Conservation (phyloP, 441 rosid genomes). For the Eutrema salsugineum region DNA sequence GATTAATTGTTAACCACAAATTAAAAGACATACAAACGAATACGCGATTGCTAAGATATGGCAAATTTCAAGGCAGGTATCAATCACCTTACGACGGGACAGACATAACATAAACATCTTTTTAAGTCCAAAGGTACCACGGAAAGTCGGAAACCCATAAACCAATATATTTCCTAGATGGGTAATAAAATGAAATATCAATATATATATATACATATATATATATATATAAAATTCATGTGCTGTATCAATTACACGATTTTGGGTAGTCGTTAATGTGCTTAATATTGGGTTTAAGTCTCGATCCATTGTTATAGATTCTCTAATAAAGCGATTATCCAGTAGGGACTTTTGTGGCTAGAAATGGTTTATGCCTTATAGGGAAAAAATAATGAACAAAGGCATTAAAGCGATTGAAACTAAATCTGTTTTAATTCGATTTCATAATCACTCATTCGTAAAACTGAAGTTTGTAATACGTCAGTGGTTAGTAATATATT, state of each 20-base stretch:
- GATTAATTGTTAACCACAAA: neutral
- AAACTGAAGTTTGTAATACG: neutral
- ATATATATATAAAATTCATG: neutral
- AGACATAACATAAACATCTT: conserved; percentile 20
- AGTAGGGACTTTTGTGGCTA: conserved; percentile 1
- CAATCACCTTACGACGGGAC: conserved; percentile 24
- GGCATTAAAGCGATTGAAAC: neutral
- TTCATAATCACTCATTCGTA: neutral
- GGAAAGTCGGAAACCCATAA: conserved; percentile 34
- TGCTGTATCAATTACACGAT: conserved; percentile 4
- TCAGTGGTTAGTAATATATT: neutral
- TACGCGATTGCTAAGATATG: conserved; percentile 16
- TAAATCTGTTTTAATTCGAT: neutral
- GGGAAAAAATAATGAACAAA: neutral
- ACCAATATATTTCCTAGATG: neutral
- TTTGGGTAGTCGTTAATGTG: conserved; percentile 19
- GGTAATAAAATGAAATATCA: conserved; percentile 5
- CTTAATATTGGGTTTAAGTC: conserved; percentile 24
- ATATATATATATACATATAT: neutral
- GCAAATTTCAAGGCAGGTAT: conserved; percentile 20
- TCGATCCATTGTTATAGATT: conserved; percentile 7
- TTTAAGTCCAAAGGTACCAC: conserved; percentile 29
- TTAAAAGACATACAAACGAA: conserved; percentile 6
- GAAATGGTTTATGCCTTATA: neutral
- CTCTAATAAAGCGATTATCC: neutral